A percentile compares a stretch with the other conserved stretches of the same genome.
Conservation (phyloP, 345 rosid species). For the Psidium guajava region DNA sequence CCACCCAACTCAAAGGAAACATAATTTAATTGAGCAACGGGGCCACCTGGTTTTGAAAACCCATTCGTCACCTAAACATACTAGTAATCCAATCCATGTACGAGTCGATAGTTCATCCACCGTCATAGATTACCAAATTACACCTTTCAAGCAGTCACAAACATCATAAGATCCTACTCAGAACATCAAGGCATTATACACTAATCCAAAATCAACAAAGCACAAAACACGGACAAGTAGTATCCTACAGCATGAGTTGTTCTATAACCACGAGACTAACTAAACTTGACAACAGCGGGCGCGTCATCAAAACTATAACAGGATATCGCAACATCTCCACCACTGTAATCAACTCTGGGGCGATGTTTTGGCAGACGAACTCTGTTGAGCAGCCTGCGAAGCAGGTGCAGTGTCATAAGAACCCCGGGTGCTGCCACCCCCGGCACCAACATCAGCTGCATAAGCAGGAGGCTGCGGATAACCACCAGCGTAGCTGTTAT, state of each 20-base stretch:
- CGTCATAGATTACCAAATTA: not conserved
- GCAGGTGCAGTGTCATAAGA: conserved; percentile 20
- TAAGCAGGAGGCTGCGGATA: conserved; percentile 40
- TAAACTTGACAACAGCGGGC: not conserved
- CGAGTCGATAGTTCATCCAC: not conserved
- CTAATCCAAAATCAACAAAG: not conserved
- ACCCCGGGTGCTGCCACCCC: conserved; percentile 7
- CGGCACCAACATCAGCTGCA: conserved; percentile 39
- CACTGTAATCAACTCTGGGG: not conserved
- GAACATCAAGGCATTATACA: not conserved
- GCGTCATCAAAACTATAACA: not conserved
- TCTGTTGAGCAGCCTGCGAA: conserved; percentile 28
- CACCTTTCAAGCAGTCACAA: not conserved
- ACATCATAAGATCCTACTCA: not conserved
- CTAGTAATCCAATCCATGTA: not conserved
- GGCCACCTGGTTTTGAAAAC: not conserved
- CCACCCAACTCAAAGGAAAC: not conserved
- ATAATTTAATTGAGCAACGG: not conserved
- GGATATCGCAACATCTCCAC: not conserved
- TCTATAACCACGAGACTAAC: not conserved
- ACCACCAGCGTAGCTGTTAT: conserved; percentile 38
- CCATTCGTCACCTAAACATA: not conserved
- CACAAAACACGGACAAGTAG: not conserved
- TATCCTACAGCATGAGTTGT: not conserved
- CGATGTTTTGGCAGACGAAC: conserved; percentile 38